A percentile compares a stretch with the other conserved stretches of the same genome.
Evolutionary conservation across 116 monocot species (phyloP).

Genomic region (Posidonia oceanica): DNA sequence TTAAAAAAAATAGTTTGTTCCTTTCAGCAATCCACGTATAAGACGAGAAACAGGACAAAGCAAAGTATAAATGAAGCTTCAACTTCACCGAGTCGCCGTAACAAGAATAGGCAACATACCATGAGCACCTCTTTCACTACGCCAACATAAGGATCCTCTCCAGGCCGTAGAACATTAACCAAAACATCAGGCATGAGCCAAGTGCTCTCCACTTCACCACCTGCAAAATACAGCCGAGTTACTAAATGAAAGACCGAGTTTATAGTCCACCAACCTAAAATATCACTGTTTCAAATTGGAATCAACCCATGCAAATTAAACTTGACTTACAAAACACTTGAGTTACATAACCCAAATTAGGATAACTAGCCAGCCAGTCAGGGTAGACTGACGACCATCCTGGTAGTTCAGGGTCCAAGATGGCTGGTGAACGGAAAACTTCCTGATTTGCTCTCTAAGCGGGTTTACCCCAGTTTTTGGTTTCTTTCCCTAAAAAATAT

Average conservation of each 20-base stretch:
- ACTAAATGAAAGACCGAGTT: too few relatives aligned
- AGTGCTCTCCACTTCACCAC: slow-evolving; percentile 67
- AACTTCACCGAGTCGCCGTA: not conserved
- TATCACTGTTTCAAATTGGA: too few relatives aligned
- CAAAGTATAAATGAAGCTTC: not conserved
- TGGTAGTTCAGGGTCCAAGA: too few relatives aligned
- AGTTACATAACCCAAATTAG: too few relatives aligned
- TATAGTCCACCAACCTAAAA: not conserved
- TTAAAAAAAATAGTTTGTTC: not conserved
- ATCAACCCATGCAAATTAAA: too few relatives aligned
- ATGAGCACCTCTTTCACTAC: slow-evolving; percentile 61
- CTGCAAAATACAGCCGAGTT: slow-evolving; percentile 19
- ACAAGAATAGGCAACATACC: slow-evolving; percentile 26
- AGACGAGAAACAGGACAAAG: not conserved
- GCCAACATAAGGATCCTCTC: slow-evolving; percentile 49
- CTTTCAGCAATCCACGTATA: not conserved
- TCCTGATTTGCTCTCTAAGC: too few relatives aligned
- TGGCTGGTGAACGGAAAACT: too few relatives aligned
- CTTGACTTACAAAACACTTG: too few relatives aligned
- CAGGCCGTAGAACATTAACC: slow-evolving; percentile 57
- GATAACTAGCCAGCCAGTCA: too few relatives aligned
- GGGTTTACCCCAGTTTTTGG: too few relatives aligned
- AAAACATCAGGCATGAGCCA: slow-evolving; percentile 72
- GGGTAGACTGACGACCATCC: too few relatives aligned
- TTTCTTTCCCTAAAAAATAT: too few relatives aligned